phyloP scores from a whole-genome alignment of 352 stramenopile species.

The Globisporangium apiculatum region DNA sequence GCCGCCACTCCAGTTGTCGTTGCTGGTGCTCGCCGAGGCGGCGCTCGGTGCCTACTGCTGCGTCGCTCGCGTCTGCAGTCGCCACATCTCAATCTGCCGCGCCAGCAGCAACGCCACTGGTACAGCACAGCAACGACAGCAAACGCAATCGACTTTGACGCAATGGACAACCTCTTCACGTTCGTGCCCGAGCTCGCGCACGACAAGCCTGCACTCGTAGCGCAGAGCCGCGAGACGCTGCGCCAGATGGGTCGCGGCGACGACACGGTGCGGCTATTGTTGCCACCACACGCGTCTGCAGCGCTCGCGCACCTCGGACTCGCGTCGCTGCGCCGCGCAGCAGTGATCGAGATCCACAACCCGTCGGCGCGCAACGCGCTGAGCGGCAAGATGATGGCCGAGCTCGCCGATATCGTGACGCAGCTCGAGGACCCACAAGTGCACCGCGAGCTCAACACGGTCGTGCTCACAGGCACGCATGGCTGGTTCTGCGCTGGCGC shows the following conservation, averaged over 20 bases:
- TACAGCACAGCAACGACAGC: background rate
- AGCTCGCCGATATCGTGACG: conserved; percentile 65
- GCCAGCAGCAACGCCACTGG: background rate
- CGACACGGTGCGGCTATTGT: conserved; percentile 26
- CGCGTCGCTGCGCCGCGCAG: conserved; percentile 30
- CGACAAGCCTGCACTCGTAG: conserved; percentile 30
- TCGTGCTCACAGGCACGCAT: conserved; percentile 45
- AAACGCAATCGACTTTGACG: conserved; percentile 9
- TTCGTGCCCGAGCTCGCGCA: conserved; percentile 41
- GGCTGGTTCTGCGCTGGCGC: conserved; percentile 84
- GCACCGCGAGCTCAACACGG: conserved; percentile 45
- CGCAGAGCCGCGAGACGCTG: conserved; percentile 38
- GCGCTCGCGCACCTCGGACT: conserved; percentile 14
- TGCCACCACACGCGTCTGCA: conserved; percentile 17
- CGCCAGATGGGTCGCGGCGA: conserved; percentile 27
- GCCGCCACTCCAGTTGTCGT: background rate
- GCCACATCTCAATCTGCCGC: background rate
- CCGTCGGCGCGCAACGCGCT: conserved; percentile 62
- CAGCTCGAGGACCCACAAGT: conserved; percentile 48
- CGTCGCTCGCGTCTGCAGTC: background rate
- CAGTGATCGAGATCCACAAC: conserved; percentile 69
- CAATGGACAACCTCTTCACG: conserved; percentile 26
- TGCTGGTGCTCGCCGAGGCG: background rate
- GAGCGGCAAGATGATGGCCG: conserved; percentile 86
- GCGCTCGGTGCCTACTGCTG: too few relatives aligned